Evolutionary conservation across 805 yeast species (phyloP).

Genomic region (Cyberlindnera japonica): DNA sequence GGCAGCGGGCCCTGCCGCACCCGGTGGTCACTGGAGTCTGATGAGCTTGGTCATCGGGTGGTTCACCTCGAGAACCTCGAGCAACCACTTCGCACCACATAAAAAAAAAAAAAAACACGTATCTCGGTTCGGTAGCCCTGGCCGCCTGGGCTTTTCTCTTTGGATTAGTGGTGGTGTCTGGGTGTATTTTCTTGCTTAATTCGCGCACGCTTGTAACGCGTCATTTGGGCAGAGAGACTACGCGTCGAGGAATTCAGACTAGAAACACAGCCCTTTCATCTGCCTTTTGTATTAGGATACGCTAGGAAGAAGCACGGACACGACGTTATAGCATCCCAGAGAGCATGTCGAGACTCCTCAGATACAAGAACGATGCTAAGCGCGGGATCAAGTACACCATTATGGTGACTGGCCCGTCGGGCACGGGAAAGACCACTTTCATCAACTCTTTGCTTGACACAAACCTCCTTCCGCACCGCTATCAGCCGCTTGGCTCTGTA

Average conservation of each 20-base stretch:
- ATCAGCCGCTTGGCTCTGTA: slow-evolving; percentile 35
- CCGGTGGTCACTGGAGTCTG: not conserved
- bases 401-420: slow-evolving; percentile 69
- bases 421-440: slow-evolving; percentile 77
- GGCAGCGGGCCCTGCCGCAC: too few species aligned
- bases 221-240: not conserved
- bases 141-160: too few species aligned
- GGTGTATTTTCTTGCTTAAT: not conserved
- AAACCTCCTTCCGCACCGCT: slow-evolving; percentile 57
- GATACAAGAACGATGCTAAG: slow-evolving; percentile 62
- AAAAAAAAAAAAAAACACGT: too few species aligned
- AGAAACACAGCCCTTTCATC: not conserved
- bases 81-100: not conserved
- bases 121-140: too few species aligned
- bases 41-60: slow-evolving; percentile 11
- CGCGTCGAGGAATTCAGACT: not conserved
- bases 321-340: not conserved
- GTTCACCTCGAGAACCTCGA: slow-evolving; percentile 11
- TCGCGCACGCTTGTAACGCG: not conserved
- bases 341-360: slow-evolving; percentile 22
- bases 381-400: slow-evolving; percentile 73
- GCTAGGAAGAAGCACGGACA: too few species aligned
- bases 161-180: slow-evolving; percentile 4
- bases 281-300: too few species aligned
- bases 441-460: slow-evolving; percentile 64